phyloP scores from a whole-genome alignment of 257 asterid genomes.

The Rubia yunnanensis region DNA sequence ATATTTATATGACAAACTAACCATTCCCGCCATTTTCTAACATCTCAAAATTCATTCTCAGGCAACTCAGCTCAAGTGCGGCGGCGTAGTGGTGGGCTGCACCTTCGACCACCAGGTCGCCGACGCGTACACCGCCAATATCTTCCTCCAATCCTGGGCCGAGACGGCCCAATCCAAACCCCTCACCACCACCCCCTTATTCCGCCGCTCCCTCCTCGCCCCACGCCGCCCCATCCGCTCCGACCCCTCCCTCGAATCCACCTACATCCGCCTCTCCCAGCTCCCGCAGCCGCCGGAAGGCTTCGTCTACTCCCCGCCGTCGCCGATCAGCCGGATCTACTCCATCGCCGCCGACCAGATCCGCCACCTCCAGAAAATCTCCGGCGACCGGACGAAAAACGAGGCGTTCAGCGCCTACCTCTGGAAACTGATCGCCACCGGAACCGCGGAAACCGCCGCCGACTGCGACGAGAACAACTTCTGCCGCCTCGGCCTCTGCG shows the following conservation, averaged over 20 bases:
- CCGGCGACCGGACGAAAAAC: conserved; percentile 30
- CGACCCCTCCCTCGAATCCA: conserved; percentile 25
- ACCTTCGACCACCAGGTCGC: conserved; percentile 59
- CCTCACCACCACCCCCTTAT: conserved; percentile 36
- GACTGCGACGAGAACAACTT: background rate
- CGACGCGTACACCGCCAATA: conserved; percentile 71
- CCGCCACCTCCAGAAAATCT: conserved; percentile 27
- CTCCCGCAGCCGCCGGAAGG: conserved; percentile 12
- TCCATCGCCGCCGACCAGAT: conserved; percentile 33
- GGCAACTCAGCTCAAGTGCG: conserved; percentile 52
- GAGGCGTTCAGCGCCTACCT: conserved; percentile 58
- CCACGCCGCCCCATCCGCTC: conserved; percentile 39
- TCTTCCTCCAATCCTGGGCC: conserved; percentile 63
- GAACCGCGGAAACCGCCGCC: conserved; percentile 1
- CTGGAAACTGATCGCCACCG: conserved; percentile 45
- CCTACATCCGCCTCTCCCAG: conserved; percentile 27
- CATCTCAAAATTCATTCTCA: conserved; percentile 3
- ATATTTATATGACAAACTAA: too few species aligned
- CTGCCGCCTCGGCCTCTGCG: conserved; percentile 51
- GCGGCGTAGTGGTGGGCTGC: conserved; percentile 64
- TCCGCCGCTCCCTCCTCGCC: conserved; percentile 45
- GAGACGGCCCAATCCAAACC: conserved; percentile 39
- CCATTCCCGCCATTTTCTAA: background rate
- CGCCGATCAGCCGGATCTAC: conserved; percentile 48
- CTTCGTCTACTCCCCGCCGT: background rate